A percentile compares a stretch with the other conserved stretches of the same genome.
These are phyloP conservation scores for Cyanodermella asteris DNA, from an alignment of 2,329 filamentous ascomycete genomes.

Conservation along the genomic window DNA sequence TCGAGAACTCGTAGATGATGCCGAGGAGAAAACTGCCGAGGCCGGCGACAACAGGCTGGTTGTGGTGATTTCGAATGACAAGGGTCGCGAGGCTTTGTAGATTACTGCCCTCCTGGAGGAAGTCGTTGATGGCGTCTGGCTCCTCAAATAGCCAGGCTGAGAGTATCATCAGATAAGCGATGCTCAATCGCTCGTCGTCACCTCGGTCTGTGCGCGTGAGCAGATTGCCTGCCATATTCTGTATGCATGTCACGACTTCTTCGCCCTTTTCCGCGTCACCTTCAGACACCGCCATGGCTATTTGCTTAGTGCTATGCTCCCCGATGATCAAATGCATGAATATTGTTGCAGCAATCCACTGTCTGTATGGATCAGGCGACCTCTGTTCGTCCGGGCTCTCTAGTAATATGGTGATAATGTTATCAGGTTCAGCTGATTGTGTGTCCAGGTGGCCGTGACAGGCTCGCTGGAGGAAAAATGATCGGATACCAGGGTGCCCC, in stretches of 20 bases:
- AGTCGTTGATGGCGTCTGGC: conserved; percentile 74
- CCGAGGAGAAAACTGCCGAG: conserved; percentile 69
- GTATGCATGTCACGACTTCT: conserved; percentile 85
- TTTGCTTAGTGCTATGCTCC: conserved; percentile 53
- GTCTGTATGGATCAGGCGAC: conserved; percentile 60
- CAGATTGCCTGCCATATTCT: conserved; percentile 71
- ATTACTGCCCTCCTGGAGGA: conserved; percentile 77
- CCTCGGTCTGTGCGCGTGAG: conserved; percentile 53
- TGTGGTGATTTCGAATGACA: conserved; percentile 38
- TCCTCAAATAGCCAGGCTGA: conserved; percentile 85
- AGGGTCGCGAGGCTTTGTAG: conserved; percentile 68
- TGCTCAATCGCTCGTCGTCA: conserved; percentile 55
- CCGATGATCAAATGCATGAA: conserved; percentile 72
- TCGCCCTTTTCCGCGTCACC: conserved; percentile 77
- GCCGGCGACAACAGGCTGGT: conserved; percentile 51
- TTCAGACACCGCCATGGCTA: conserved; percentile 65
- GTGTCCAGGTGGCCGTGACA: conserved; percentile 68
- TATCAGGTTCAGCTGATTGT: conserved; percentile 62
- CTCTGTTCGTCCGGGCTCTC: conserved; percentile 38
- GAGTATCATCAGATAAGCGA: conserved; percentile 78
- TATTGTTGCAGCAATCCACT: conserved; percentile 76
- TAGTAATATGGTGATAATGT: conserved; percentile 67
- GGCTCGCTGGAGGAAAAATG: conserved; percentile 69
- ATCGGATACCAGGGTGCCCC: conserved; percentile 56
- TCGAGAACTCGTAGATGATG: conserved; percentile 88